Base-by-base conservation (phyloP, 441 rosid genomes). In the Populus hybrid region DNA sequence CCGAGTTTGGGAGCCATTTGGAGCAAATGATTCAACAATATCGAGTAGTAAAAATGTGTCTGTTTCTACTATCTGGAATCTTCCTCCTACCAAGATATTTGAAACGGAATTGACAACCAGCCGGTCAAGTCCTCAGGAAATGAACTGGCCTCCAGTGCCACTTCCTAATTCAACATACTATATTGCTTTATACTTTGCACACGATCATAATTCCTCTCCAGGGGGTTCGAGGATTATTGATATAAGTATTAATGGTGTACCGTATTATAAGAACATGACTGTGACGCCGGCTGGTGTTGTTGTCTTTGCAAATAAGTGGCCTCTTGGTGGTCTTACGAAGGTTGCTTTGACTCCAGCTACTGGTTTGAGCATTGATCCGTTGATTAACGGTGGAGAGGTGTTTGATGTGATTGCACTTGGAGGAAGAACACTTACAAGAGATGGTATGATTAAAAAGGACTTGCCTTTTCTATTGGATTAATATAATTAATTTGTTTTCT, bases 41-140 rank as follows among this genome's bases (percentile, higher is more conserved):
- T n/a, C n/a, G n/a, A n/a, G n/a, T n/a, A n/a, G n/a, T n/a, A n/a
- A n/a, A n/a, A n/a, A 82, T 31, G 69, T 88, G 7, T 83, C 90
- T 16, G 86, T 90, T 82, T 86, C 91, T 20, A 93, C 95, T 77
- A 89, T 95, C 76, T 95, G 99, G 99, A 95, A 95, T 82, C 86
- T 86, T 5, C 99, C 98, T 6, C 95, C 98, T 29, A 56, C 77
- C 23, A 92, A 87, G 86, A 85, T 91, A 78, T 93, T 93, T 72
- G 89, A 91, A 74, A 84, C 89, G 0, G 97, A 83, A 74, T 64
- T 95, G 78, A 84, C 87, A 61, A 79, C 85, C 61, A 66, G 67
- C 1, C 81, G 66, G 45, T 66, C 76, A 31, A 85, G 83, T 63
- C 78, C 84, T 23, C 68, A 91, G 87, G 90, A 89, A 82, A 83